Percentiles rank a stretch among this genome's conserved stretches.
phyloP scores from a whole-genome alignment of 2,329 filamentous ascomycete genomes.

The Fusarium algeriense region DNA sequence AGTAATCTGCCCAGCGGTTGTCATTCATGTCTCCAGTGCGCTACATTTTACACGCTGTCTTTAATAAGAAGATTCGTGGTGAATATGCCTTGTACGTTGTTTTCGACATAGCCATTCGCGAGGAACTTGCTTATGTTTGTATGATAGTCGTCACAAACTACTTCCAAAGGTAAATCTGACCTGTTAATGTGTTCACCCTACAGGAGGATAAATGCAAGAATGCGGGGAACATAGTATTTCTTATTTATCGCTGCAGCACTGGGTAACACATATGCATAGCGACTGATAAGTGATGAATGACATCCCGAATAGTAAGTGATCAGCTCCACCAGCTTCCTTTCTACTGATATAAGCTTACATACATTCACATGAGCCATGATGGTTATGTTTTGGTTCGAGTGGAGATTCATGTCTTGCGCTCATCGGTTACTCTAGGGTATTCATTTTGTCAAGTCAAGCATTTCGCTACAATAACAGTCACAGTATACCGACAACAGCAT shows the following conservation, averaged over 20 bases:
- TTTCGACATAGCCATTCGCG: no score
- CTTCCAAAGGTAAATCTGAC: no score
- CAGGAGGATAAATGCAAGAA: not conserved
- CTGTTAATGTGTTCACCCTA: no score
- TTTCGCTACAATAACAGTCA: no score
- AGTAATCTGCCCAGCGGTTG: accelerated
- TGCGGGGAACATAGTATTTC: not conserved
- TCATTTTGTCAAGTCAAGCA: no score
- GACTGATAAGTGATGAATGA: not conserved
- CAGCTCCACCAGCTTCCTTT: no score
- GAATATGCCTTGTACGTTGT: no score
- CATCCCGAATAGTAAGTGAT: not conserved
- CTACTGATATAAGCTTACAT: not conserved
- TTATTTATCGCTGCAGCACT: accelerated
- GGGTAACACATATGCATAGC: not conserved
- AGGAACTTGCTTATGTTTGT: not conserved
- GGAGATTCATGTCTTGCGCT: no score
- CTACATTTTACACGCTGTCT: no score
- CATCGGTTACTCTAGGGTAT: not conserved
- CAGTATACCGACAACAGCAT: no score
- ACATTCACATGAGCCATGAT: accelerated
- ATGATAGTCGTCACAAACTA: not conserved
- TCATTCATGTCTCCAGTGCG: accelerated
- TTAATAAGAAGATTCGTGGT: no score
- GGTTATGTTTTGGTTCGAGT: no score